Evolutionary conservation across 2,329 filamentous ascomycete genomes (phyloP).

Genomic region (Nemania bipapillata): DNA sequence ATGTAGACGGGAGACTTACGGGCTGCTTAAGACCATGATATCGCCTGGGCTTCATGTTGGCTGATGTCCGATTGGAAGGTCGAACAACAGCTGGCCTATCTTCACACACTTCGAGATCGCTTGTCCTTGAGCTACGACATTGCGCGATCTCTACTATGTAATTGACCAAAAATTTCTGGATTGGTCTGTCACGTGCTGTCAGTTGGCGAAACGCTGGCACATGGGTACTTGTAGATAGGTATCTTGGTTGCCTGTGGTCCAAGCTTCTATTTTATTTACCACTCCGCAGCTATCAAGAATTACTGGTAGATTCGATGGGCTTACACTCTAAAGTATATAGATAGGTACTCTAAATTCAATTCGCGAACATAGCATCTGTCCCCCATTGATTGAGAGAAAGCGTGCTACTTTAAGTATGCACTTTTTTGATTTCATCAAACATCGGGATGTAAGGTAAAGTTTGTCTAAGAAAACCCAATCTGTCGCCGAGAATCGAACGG

Average conservation of each 20-base stretch:
- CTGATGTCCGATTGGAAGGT: conserved; percentile 33
- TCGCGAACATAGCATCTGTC: too few relatives aligned
- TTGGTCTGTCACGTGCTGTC: conserved; percentile 41
- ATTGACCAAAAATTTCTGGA: conserved; percentile 43
- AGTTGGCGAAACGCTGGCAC: conserved; percentile 2
- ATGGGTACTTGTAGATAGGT: not conserved
- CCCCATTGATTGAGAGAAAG: too few relatives aligned
- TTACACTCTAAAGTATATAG: too few relatives aligned
- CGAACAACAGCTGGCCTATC: conserved; percentile 26
- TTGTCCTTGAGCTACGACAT: conserved; percentile 11
- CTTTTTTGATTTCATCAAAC: too few relatives aligned
- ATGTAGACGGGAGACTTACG: conserved; percentile 58
- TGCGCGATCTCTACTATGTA: conserved; percentile 1
- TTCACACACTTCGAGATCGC: conserved; percentile 7
- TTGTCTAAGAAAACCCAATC: conserved; percentile 5
- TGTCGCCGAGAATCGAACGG: conserved; percentile 9
- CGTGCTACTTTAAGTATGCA: too few relatives aligned
- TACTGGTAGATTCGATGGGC: too few relatives aligned
- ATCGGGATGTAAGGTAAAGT: too few relatives aligned
- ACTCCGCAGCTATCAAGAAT: too few relatives aligned
- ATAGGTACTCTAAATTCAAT: too few relatives aligned
- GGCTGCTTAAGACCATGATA: conserved; percentile 74
- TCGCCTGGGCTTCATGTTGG: conserved; percentile 67
- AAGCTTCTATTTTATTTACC: not conserved
- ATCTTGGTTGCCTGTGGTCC: not conserved